Evolutionary conservation across 352 stramenopile genomes (phyloP).

Genomic region (Phytopythium ostracodes): DNA sequence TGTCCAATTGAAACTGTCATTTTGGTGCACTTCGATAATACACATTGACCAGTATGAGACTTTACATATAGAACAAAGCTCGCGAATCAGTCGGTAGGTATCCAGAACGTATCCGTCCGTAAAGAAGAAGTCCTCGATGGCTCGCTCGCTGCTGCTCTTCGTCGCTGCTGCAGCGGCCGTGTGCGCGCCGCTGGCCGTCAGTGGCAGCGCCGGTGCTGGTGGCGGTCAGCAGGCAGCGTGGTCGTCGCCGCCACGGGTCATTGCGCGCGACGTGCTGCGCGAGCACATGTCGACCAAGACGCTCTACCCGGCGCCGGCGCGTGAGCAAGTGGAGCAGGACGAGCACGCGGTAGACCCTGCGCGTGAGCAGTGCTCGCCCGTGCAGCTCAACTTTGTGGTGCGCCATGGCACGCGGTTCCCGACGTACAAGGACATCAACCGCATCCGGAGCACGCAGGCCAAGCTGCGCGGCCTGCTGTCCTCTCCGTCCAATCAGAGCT

Average conservation of each 20-base stretch:
- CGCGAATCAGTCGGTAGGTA: neutral
- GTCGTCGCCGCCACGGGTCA: constrained; percentile 6
- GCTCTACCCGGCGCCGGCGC: constrained; percentile 38
- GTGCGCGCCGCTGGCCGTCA: neutral
- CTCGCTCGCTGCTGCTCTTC: neutral
- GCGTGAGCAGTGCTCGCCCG: constrained; percentile 28
- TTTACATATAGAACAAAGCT: neutral
- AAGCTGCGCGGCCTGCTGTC: constrained; percentile 24
- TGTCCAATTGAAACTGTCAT: neutral
- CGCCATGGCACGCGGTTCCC: constrained; percentile 77
- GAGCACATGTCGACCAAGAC: constrained; percentile 82
- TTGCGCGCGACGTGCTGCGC: constrained; percentile 27
- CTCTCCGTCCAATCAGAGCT: neutral
- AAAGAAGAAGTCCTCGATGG: neutral
- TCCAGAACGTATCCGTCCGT: neutral
- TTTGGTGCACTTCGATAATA: neutral
- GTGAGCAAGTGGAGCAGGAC: constrained; percentile 6
- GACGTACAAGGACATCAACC: constrained; percentile 72
- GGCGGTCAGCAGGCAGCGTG: neutral
- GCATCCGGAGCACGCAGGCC: constrained; percentile 37
- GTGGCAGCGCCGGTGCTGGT: neutral
- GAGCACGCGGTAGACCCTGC: neutral
- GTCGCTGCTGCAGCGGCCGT: neutral
- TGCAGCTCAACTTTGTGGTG: constrained; percentile 77
- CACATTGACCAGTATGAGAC: neutral